Evolutionary conservation across 169 alveolate genomes (phyloP).

Genomic region (Plasmodium berghei): DNA sequence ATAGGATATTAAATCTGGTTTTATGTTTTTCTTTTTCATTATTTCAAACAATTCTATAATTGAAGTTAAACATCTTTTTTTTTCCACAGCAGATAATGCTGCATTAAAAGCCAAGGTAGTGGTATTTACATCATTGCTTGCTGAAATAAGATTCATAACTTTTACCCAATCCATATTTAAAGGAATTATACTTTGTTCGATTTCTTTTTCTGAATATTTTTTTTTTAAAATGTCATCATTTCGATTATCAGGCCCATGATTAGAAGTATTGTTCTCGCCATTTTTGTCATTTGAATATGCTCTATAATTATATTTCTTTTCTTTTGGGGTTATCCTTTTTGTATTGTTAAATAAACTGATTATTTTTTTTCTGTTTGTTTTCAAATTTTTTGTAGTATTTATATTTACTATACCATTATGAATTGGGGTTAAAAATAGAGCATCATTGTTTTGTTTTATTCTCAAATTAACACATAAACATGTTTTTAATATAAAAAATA

Average conservation of each 20-base stretch:
- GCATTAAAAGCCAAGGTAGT: slow-evolving; percentile 67
- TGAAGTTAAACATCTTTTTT: slow-evolving; percentile 57
- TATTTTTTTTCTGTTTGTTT: not conserved
- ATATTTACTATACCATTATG: not conserved
- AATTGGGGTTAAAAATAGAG: not conserved
- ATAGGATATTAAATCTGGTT: slow-evolving; percentile 72
- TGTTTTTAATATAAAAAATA: slow-evolving; percentile 9
- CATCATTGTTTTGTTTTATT: not conserved
- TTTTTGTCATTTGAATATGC: not conserved
- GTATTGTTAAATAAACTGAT: not conserved
- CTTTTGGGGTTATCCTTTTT: not conserved
- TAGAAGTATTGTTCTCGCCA: not conserved
- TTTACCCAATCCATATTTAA: slow-evolving; percentile 71
- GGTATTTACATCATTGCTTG: slow-evolving; percentile 50
- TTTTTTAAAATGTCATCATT: slow-evolving; percentile 42
- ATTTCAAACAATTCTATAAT: slow-evolving; percentile 50
- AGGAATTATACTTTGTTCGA: slow-evolving; percentile 55
- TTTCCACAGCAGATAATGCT: slow-evolving; percentile 72
- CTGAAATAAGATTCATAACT: slow-evolving; percentile 55
- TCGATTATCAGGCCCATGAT: not conserved
- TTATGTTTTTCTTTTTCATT: slow-evolving; percentile 74
- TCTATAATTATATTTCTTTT: not conserved
- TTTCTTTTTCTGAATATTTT: slow-evolving; percentile 29
- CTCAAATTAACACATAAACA: slow-evolving; percentile 2
- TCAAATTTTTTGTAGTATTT: not conserved